Base-by-base conservation (phyloP, 352 stramenopile species). In the Globisporangium rhizosaccharum region DNA sequence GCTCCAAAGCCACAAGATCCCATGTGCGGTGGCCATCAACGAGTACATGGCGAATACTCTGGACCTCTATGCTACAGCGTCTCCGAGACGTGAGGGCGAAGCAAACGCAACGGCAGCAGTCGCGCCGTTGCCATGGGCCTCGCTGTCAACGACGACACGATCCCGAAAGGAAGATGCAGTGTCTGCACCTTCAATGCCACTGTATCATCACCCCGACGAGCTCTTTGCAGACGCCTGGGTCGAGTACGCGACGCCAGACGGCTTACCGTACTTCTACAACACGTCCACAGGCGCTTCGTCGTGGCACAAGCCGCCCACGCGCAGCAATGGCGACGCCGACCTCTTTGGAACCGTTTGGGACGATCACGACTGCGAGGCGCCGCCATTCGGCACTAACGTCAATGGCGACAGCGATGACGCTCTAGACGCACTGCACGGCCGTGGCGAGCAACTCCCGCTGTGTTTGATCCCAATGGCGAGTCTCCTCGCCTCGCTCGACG, bases 381-480 rank as follows among this genome's bases (percentile, higher is more conserved):
- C 33, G 33, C 33, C 9, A 37, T 37, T 37, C 33, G 33, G 10
- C 10, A 10, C 33, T 37, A 7, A 7, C 33, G 33, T 11, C 9
- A 9, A 37, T 37, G 33, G 9, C 20, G 23, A 15, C 42, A 46
- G 33, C 26, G 41, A 23, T 11, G 44, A 3, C 0, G 39, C 18
- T 36, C 28, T 23, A 6, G 60, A 46, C 18, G 8, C 47, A 11
- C 17, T 6, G 20, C 26, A 37, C 42, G 12, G 37, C 1, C 9
- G 11, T 1, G 70, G 71, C 10, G 64, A 87, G 28, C 62, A 79
- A 49, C 66, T 87, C 14, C 73, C 79, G 26, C 33, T 89, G 15
- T 90, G 77, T 44, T 64, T 92, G 59, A 80, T 90, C 42, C 82
- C 82, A 39, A 79, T 89, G 65, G 76, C 84, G 55, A 90, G 79